Conservation (phyloP, 495 filamentous ascomycete genomes). For the Astrocystis sublimbata region DNA sequence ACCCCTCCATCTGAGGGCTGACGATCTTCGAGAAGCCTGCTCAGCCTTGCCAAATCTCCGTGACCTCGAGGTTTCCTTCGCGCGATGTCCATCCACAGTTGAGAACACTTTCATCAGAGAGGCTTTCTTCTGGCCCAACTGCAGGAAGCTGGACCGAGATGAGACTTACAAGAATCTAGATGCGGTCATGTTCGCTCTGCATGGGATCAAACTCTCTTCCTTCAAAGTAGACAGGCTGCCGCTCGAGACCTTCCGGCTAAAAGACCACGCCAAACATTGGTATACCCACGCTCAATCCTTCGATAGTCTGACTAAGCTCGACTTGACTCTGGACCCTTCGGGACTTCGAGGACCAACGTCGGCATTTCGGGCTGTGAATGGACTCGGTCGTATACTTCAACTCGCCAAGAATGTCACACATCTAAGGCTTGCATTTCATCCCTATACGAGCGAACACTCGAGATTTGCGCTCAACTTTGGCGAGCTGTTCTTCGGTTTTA, state of each 20-base stretch:
- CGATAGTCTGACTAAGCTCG: conserved; percentile 38
- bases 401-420: conserved; percentile 38
- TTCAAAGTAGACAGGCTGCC: conserved; percentile 49
- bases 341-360: conserved; percentile 34
- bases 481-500: conserved; percentile 41
- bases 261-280: conserved; percentile 43
- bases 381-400: conserved; percentile 47
- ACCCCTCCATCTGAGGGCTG: conserved; percentile 40
- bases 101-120: conserved; percentile 40
- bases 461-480: conserved; percentile 45
- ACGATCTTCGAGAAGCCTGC: conserved; percentile 44
- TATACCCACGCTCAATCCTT: conserved; percentile 47
- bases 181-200: conserved; percentile 45
- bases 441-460: conserved; percentile 39
- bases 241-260: conserved; percentile 44
- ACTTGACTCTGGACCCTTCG: conserved; percentile 43
- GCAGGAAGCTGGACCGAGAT: conserved; percentile 43
- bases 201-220: conserved; percentile 38
- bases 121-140: conserved; percentile 42
- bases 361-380: conserved; percentile 43
- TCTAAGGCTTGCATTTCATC: conserved; percentile 47
- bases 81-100: conserved; percentile 38
- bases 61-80: conserved; percentile 46
- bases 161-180: conserved; percentile 46
- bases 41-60: conserved; percentile 45